Evolutionary conservation across 2,329 filamentous ascomycete species (phyloP), one percentile per base, ranked within the genome.

Genomic region (Rhytidhysteron rufulum): DNA sequence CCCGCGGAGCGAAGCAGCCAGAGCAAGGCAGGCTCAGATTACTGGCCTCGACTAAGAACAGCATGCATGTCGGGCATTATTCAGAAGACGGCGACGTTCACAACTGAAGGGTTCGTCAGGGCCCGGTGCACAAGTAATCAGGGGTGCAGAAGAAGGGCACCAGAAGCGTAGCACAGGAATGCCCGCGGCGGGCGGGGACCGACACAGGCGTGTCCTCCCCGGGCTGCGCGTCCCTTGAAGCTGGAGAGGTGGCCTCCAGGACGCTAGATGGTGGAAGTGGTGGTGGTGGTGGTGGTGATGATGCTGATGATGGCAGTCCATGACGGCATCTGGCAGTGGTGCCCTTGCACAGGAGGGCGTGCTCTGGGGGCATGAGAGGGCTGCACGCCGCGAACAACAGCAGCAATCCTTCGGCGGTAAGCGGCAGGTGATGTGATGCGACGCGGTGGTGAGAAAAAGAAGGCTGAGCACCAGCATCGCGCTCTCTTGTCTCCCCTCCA

Each of bases 331-430:
- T 27, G 24, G 24, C 24, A 27, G 7, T 27, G 7, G 31, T 18
- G 15, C 15, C 10, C 19, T 32, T 32, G 31, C 11, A 32, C 7
- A 9, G 25, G 25, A 8, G 15, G 31, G 17, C 31, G 31, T 7
- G 31, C n/a, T n/a, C n/a, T n/a, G n/a, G n/a, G n/a, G n/a, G 19
- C 31, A 17, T 5, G 17, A 11, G 13, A 11, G 6, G 31, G 11
- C 31, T 17, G 31, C 31, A 18, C 4, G 31, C 17, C 15, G 15
- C 5, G 29, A 13, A 31, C 13, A 13, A 31, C n/a, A 31, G n/a
- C 29, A 35, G 48, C 49, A 45, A 49, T 56, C 45, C 49, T 52
- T 39, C 40, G 37, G 45, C 45, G 51, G 55, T 55, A 56, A 59
- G 58, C 54, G 42, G 49, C 48, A 53, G 48, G 41, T 48, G 27